phyloP scores from a whole-genome alignment of 805 yeast species.

The Saccharomycopsis guyanensis region DNA sequence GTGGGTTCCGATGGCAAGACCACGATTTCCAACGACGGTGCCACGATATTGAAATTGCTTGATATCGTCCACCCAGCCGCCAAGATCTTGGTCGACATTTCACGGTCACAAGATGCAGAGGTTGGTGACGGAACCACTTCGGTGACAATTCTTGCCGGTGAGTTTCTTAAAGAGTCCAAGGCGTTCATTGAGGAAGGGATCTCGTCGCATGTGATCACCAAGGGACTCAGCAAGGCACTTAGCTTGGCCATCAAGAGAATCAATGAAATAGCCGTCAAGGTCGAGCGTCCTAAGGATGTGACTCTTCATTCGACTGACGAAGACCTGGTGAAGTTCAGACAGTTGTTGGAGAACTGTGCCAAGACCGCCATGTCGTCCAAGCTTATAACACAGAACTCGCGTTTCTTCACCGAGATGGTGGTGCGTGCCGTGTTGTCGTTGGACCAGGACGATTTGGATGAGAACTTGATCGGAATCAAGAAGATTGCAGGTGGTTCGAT shows the following conservation, averaged over 20 bases:
- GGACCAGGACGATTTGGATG: constrained; percentile 81
- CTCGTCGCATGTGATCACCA: constrained; percentile 79
- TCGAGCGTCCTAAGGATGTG: constrained; percentile 33
- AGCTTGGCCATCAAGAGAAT: constrained; percentile 67
- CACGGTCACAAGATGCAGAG: constrained; percentile 95
- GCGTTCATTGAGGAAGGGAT: constrained; percentile 93
- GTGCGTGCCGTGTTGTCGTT: constrained; percentile 89
- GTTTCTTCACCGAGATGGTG: constrained; percentile 90
- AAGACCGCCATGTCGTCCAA: constrained; percentile 97
- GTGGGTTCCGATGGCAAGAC: constrained; percentile 79
- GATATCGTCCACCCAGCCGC: constrained; percentile 99
- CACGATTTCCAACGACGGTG: constrained; percentile 94
- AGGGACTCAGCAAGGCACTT: constrained; percentile 82
- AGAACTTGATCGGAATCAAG: constrained; percentile 85
- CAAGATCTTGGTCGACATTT: constrained; percentile 85
- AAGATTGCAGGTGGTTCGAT: constrained; percentile 94
- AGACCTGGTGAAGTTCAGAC: constrained; percentile 45
- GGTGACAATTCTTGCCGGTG: constrained; percentile 91
- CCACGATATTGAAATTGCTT: constrained; percentile 75
- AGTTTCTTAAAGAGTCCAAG: constrained; percentile 84
- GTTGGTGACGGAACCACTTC: constrained; percentile 99
- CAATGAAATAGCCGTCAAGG: constrained; percentile 66
- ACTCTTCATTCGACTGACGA: constrained; percentile 33
- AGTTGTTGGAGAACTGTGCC: constrained; percentile 76
- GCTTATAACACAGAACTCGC: constrained; percentile 78